Evolutionary conservation across 345 rosid genomes (phyloP).

Genomic region (Euphorbia lathyris): DNA sequence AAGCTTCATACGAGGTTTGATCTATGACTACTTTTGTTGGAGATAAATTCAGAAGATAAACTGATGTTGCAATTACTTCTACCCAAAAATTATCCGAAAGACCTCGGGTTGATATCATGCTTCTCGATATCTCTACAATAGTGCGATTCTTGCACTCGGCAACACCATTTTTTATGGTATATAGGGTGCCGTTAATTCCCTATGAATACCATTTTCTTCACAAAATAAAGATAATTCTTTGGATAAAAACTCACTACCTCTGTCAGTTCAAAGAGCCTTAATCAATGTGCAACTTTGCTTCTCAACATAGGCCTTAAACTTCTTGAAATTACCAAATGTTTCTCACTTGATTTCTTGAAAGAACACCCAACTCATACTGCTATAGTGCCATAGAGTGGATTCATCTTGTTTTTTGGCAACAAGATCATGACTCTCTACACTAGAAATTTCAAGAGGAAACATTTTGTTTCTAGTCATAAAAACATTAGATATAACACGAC

Average conservation of each 20-base stretch:
- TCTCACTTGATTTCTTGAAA: not conserved
- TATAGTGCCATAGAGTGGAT: conserved; percentile 7
- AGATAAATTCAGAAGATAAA: not conserved
- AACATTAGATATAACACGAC: not conserved
- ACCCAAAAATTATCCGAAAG: not conserved
- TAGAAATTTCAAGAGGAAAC: conserved; percentile 7
- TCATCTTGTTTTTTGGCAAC: not conserved
- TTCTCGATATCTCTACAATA: not conserved
- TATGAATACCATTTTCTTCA: not conserved
- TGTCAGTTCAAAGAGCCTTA: not conserved
- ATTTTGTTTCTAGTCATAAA: not conserved
- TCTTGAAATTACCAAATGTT: not conserved
- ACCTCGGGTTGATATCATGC: not conserved
- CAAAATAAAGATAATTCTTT: not conserved
- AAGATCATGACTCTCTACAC: conserved; percentile 1
- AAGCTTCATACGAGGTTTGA: not conserved
- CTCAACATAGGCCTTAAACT: not conserved
- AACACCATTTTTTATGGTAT: not conserved
- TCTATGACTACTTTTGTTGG: not conserved
- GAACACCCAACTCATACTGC: not conserved
- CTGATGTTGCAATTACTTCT: not conserved
- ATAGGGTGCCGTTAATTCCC: not conserved
- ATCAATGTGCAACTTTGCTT: not conserved
- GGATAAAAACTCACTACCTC: not conserved
- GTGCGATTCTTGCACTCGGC: not conserved